Conservation (phyloP, 108 stramenopile species). For the Pseudonitzschia multistriata region DNA sequence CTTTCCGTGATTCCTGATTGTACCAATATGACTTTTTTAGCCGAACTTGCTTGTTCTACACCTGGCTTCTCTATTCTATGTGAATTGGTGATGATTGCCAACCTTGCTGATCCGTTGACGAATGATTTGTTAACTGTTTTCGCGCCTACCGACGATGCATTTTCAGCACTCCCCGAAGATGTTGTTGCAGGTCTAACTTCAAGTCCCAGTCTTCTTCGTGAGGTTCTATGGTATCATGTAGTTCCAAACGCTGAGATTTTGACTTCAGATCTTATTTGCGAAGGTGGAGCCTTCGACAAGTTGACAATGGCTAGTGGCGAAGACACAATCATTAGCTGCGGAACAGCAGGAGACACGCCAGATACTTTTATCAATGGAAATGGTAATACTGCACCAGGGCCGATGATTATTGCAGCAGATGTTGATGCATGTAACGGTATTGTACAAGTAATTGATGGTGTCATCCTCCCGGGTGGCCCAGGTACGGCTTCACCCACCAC, state of each 20-base stretch:
- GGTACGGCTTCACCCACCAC: not conserved
- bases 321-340: conserved; percentile 1
- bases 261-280: conserved; percentile 12
- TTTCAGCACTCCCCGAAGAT: conserved; percentile 21
- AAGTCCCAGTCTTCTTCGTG: not conserved
- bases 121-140: conserved; percentile 10
- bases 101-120: conserved; percentile 29
- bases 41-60: conserved; percentile 4
- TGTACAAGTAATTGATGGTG: conserved; percentile 17
- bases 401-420: conserved; percentile 1
- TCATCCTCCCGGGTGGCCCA: not conserved
- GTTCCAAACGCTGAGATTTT: not conserved
- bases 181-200: not conserved
- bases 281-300: conserved; percentile 11
- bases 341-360: not conserved
- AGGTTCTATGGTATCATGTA: conserved; percentile 10
- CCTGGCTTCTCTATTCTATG: conserved; percentile 2
- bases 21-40: no score
- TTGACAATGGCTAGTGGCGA: conserved; percentile 13
- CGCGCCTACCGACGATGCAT: conserved; percentile 54
- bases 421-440: conserved; percentile 10
- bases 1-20: no score
- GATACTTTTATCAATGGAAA: not conserved
- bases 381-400: not conserved
- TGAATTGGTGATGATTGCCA: not conserved